phyloP scores from a whole-genome alignment of 495 filamentous ascomycete genomes.

The Lophiostoma macrostomum region DNA sequence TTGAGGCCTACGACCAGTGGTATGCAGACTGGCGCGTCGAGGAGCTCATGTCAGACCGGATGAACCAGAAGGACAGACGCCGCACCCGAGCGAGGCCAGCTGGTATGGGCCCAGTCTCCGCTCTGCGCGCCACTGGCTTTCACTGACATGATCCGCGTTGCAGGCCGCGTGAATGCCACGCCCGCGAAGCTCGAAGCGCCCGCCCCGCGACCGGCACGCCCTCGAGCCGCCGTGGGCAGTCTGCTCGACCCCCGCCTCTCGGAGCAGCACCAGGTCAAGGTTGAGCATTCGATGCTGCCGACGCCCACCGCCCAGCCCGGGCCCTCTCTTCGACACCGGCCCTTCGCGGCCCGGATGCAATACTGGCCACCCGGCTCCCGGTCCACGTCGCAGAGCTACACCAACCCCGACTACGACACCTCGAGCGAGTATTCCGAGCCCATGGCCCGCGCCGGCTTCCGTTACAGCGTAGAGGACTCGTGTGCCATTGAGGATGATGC shows the following conservation, averaged over 20 bases:
- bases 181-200: conserved; percentile 22
- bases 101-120: conserved; percentile 17
- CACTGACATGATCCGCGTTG: conserved; percentile 3
- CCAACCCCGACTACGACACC: conserved; percentile 32
- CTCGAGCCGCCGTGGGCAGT: conserved; percentile 12
- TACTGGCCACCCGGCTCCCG: conserved; percentile 29
- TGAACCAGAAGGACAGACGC: conserved; percentile 68
- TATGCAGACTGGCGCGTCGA: conserved; percentile 62
- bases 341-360: conserved; percentile 42
- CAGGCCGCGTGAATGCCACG: conserved; percentile 14
- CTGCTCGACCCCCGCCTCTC: conserved; percentile 33
- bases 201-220: conserved; percentile 16
- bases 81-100: conserved; percentile 27
- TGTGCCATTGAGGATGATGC: conserved; percentile 30
- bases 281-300: conserved; percentile 22
- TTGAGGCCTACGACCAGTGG: conserved; percentile 68
- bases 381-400: conserved; percentile 25
- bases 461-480: conserved; percentile 18
- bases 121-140: neutral
- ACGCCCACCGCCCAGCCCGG: conserved; percentile 25
- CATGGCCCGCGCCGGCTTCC: conserved; percentile 15
- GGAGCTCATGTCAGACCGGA: conserved; percentile 64
- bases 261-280: conserved; percentile 32
- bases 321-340: conserved; percentile 30
- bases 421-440: conserved; percentile 31